These are phyloP conservation scores for Sungouiella blattae DNA, from an alignment of 805 yeast species.

Conservation along the genomic window DNA sequence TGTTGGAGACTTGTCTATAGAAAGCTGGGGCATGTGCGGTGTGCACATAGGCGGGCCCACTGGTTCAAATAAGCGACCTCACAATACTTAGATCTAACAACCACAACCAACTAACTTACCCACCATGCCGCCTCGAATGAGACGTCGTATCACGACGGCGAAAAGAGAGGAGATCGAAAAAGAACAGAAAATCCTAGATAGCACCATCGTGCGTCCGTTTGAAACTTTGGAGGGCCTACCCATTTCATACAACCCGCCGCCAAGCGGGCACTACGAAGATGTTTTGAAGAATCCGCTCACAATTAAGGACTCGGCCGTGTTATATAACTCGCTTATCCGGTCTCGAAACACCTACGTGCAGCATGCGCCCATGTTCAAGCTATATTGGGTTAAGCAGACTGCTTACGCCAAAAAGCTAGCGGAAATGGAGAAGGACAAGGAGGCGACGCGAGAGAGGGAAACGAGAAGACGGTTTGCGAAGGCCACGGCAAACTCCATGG, in stretches of 20 bases:
- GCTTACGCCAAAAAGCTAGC: conserved; percentile 46
- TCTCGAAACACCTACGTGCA: conserved; percentile 58
- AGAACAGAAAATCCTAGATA: conserved; percentile 35
- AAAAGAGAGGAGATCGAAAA: conserved; percentile 40
- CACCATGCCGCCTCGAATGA: conserved; percentile 40
- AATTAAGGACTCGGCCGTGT: conserved; percentile 67
- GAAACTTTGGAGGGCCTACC: conserved; percentile 66
- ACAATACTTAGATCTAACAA: too few relatives aligned
- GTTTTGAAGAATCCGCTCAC: conserved; percentile 63
- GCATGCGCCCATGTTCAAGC: conserved; percentile 70
- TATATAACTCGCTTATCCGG: conserved; percentile 65
- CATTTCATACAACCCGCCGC: conserved; percentile 60
- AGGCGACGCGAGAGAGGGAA: conserved; percentile 12
- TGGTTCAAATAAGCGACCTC: too few relatives aligned
- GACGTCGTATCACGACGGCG: conserved; percentile 43
- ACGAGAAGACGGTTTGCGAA: conserved; percentile 16
- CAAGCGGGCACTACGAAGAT: conserved; percentile 46
- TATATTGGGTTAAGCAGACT: conserved; percentile 76
- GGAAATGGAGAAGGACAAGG: conserved; percentile 30
- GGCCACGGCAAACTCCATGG: conserved; percentile 16
- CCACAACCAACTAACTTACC: too few relatives aligned
- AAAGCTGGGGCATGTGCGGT: not conserved
- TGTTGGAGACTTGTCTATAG: conserved; percentile 21
- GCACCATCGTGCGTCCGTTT: conserved; percentile 54
- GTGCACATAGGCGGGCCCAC: not conserved